Conservation (phyloP, 1,139 yeast species). For the Protomyces arabidopsidicola region DNA sequence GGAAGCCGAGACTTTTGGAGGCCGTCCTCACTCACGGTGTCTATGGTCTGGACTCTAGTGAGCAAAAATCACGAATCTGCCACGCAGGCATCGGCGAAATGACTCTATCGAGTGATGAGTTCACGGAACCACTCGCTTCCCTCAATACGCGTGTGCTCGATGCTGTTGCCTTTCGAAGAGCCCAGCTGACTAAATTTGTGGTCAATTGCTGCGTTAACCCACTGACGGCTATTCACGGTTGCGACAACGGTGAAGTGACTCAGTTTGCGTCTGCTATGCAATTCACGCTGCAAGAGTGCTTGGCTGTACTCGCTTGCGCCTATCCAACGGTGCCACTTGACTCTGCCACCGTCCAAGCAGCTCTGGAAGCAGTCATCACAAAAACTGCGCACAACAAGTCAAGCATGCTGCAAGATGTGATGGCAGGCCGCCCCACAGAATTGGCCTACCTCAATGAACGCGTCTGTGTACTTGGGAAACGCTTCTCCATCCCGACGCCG, state of each 20-base stretch:
- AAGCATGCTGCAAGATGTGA: constrained; percentile 82
- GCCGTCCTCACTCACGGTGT: constrained; percentile 86
- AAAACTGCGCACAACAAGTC: constrained; percentile 59
- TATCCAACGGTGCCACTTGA: constrained; percentile 41
- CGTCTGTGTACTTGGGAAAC: constrained; percentile 51
- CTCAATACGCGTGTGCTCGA: not conserved
- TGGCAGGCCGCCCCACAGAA: constrained; percentile 60
- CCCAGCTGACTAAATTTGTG: constrained; percentile 69
- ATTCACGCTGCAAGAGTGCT: constrained; percentile 31
- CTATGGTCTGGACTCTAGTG: constrained; percentile 39
- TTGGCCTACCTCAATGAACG: constrained; percentile 76
- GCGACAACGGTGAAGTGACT: constrained; percentile 55
- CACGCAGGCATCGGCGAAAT: constrained; percentile 68
- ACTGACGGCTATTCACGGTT: constrained; percentile 60
- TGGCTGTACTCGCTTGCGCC: constrained; percentile 28
- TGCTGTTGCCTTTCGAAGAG: not conserved
- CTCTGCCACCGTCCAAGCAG: constrained; percentile 46
- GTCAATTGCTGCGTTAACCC: constrained; percentile 75
- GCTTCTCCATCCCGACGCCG: not conserved
- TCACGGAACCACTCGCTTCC: not conserved
- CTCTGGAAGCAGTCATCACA: constrained; percentile 49
- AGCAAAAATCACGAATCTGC: constrained; percentile 40
- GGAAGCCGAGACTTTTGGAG: constrained; percentile 58
- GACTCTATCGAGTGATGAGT: not conserved
- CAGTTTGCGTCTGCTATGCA: constrained; percentile 35